These are phyloP conservation scores for Leccinum broughii DNA, from an alignment of 768 basidiomycete species.

Conservation along the genomic window DNA sequence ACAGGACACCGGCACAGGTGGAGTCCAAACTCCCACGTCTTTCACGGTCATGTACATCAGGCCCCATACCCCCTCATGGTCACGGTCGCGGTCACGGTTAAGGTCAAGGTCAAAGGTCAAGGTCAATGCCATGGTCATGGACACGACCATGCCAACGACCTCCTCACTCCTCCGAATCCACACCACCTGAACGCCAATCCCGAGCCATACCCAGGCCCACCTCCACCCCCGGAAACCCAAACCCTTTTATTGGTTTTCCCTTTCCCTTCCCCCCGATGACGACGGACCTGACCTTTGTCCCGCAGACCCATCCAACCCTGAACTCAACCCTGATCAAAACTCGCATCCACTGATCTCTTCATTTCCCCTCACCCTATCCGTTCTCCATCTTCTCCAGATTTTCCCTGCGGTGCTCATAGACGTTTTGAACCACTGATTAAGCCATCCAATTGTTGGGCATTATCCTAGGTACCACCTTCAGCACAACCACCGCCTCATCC, in stretches of 20 bases:
- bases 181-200: constrained; percentile 6
- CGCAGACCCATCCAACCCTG: constrained; percentile 3
- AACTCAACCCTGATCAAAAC: constrained; percentile 19
- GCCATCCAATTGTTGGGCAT: constrained; percentile 19
- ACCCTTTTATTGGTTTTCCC: constrained; percentile 6
- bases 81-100: no score
- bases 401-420: constrained; percentile 22
- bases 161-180: constrained; percentile 11
- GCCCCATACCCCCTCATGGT: constrained; percentile 2
- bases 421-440: constrained; percentile 23
- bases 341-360: constrained; percentile 33
- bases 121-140: not conserved
- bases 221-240: not conserved
- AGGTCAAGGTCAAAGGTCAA: not conserved
- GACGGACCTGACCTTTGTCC: constrained; percentile 3
- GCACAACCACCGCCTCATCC: not conserved
- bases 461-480: constrained; percentile 16
- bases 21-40: constrained; percentile 7
- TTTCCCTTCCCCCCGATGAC: constrained; percentile 5
- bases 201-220: not conserved
- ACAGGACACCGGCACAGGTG: constrained; percentile 1
- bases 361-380: constrained; percentile 37
- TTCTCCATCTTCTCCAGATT: constrained; percentile 23
- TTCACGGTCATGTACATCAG: constrained; percentile 7
- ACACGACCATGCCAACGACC: constrained; percentile 8